These are phyloP conservation scores for Taiozyma sp. DNA, from an alignment of 1,139 yeast genomes.

Conservation along the genomic window DNA sequence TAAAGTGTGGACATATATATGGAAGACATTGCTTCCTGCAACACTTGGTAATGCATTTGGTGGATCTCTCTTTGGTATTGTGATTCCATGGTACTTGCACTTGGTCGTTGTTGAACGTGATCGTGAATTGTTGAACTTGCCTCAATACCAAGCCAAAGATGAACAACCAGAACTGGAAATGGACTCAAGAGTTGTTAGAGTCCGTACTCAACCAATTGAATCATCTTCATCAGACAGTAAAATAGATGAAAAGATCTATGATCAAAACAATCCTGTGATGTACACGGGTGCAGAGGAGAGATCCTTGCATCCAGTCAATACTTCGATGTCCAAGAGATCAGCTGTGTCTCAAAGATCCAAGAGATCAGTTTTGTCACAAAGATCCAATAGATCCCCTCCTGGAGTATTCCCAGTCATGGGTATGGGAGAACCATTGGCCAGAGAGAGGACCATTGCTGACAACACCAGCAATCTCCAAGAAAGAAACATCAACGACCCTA, in stretches of 20 bases:
- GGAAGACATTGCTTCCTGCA: slow-evolving; percentile 68
- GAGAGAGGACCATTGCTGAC: slow-evolving; percentile 54
- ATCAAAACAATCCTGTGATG: slow-evolving; percentile 9
- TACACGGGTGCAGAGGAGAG: slow-evolving; percentile 13
- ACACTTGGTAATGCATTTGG: slow-evolving; percentile 69
- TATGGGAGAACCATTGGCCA: slow-evolving; percentile 57
- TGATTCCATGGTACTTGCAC: slow-evolving; percentile 66
- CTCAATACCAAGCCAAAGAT: slow-evolving; percentile 63
- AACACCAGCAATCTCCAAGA: slow-evolving; percentile 8
- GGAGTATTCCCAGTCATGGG: slow-evolving; percentile 78
- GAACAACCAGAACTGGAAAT: slow-evolving; percentile 73
- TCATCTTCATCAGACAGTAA: slow-evolving; percentile 8
- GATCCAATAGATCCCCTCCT: slow-evolving; percentile 49
- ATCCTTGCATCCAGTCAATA: slow-evolving; percentile 1
- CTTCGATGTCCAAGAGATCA: slow-evolving; percentile 6
- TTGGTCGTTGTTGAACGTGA: slow-evolving; percentile 65
- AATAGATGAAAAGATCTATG: slow-evolving; percentile 7
- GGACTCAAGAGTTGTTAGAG: slow-evolving; percentile 71
- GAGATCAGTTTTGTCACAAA: too few species aligned
- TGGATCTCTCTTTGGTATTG: slow-evolving; percentile 55
- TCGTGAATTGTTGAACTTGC: slow-evolving; percentile 51
- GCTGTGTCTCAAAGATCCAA: slow-evolving; percentile 2
- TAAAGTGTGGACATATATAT: slow-evolving; percentile 56
- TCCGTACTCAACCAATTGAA: slow-evolving; percentile 14
- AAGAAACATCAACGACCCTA: slow-evolving; percentile 5